Evolutionary conservation across 140 eudicot genomes (phyloP).

Genomic region (Bidens hawaiensis): DNA sequence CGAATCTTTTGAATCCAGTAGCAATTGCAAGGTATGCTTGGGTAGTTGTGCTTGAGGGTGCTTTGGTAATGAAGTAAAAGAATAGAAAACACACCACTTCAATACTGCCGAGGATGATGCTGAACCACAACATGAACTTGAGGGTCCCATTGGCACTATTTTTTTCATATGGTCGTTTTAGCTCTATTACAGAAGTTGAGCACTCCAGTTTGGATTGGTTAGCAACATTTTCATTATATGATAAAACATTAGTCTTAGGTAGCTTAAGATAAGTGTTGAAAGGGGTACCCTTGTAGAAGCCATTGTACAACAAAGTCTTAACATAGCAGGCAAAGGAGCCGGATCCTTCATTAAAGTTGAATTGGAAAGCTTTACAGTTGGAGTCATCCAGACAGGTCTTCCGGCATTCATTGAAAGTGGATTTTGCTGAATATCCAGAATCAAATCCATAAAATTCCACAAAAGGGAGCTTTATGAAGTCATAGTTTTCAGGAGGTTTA

Average conservation of each 20-base stretch:
- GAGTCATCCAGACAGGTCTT: constrained; percentile 6
- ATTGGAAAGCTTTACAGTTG: constrained; percentile 26
- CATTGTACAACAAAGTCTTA: constrained; percentile 19
- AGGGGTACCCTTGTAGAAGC: constrained; percentile 9
- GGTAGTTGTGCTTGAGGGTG: neutral
- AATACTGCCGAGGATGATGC: constrained; percentile 6
- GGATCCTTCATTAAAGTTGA: neutral
- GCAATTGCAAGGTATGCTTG: constrained; percentile 14
- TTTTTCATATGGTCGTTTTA: neutral
- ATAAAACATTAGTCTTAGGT: neutral
- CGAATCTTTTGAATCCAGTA: constrained; percentile 29
- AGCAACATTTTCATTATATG: neutral
- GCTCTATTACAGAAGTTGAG: neutral
- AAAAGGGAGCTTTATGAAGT: constrained; percentile 30
- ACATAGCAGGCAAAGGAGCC: constrained; percentile 2
- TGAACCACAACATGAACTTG: constrained; percentile 9
- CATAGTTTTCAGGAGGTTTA: neutral
- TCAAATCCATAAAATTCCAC: constrained; percentile 45
- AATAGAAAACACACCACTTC: neutral
- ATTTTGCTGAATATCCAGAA: neutral
- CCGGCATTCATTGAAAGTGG: constrained; percentile 7
- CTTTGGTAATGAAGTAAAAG: neutral
- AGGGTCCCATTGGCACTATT: neutral
- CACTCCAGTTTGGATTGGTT: constrained; percentile 13
- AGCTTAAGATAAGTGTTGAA: constrained; percentile 6